Evolutionary conservation across 345 rosid genomes (phyloP), one percentile per base, ranked within the genome.

Genomic region (rapeseed (Brassica napus)): DNA sequence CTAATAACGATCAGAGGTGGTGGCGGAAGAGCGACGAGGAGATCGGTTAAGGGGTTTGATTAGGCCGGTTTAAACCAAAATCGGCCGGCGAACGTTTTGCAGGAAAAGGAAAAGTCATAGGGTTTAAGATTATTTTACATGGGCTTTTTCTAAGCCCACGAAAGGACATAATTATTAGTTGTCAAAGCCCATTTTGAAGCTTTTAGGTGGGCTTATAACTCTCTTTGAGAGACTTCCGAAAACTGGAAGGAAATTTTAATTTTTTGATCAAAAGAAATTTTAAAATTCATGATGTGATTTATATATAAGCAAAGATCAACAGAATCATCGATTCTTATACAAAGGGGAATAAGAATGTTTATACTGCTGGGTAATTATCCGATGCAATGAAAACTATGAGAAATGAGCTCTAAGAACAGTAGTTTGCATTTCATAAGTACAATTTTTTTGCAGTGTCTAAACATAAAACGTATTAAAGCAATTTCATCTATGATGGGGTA

Each of bases 1-100:
- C 75, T 71, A 71, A 54, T 54, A 54, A 54, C 59, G 4, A 54
- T 6, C 58, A 16, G 59, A 77, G 34, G 65, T 69, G 71, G 81
- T 77, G 76, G 76, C 71, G 24, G 57, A 49, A n/a, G 57, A n/a
- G 57, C 2, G 6, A n/a, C 18, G 57, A 49, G 2, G 57, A 49
- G 4, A 4, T 12, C 54, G 54, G 81, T 35, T 37, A 35, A 14
- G 37, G 8, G 0, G 8, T 42, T 44, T 44, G 60, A 47, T 52
- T 52, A 5, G 58, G 8, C 62, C 1, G 58, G 58, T 52, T 15
- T 52, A 15, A 54, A 49, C 57, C 57, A 5, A n/a, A 49, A 35
- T 47, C 57, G 18, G 18, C 59, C 10, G 59, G 59, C 24, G 59
- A 54, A 54, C 24, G 59, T 9, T 54, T 54, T 6, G 54, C 23